Conservation (phyloP, 225 moss, liverwort and hornwort genomes). For the Bryoerythrophyllum caledonicum region DNA sequence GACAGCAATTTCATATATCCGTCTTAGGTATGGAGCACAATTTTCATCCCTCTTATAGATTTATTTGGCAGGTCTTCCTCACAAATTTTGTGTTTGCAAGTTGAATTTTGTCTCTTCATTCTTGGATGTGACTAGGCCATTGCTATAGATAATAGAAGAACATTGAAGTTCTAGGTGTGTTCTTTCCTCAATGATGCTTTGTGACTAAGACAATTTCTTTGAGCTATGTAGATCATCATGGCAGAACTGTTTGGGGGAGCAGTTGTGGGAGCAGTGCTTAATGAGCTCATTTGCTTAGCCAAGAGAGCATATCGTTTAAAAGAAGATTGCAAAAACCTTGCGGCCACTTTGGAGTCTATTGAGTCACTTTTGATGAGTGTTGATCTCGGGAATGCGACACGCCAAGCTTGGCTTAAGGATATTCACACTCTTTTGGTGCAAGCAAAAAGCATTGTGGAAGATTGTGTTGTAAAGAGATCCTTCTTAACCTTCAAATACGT, state of each 20-base stretch:
- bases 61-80: accelerated
- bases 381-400: accelerated
- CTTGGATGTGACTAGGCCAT: neutral
- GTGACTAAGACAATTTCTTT: neutral
- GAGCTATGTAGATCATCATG: neutral
- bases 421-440: accelerated
- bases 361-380: neutral
- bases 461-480: neutral
- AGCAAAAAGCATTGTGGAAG: neutral
- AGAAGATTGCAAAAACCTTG: neutral
- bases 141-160: too few relatives aligned
- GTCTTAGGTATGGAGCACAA: too few relatives aligned
- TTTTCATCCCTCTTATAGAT: too few relatives aligned
- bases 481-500: too few relatives aligned
- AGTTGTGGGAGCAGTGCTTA: neutral
- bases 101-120: too few relatives aligned
- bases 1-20: too few relatives aligned
- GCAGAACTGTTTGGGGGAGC: neutral
- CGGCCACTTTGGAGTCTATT: too few relatives aligned
- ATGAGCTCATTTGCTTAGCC: neutral
- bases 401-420: neutral
- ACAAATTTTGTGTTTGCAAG: too few relatives aligned
- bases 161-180: too few relatives aligned
- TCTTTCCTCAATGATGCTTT: too few relatives aligned
- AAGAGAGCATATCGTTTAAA: neutral